Evolutionary conservation across 2,329 filamentous ascomycete genomes (phyloP), one percentile per base, ranked within the genome.

Genomic region (Colletotrichum brevisporum): DNA sequence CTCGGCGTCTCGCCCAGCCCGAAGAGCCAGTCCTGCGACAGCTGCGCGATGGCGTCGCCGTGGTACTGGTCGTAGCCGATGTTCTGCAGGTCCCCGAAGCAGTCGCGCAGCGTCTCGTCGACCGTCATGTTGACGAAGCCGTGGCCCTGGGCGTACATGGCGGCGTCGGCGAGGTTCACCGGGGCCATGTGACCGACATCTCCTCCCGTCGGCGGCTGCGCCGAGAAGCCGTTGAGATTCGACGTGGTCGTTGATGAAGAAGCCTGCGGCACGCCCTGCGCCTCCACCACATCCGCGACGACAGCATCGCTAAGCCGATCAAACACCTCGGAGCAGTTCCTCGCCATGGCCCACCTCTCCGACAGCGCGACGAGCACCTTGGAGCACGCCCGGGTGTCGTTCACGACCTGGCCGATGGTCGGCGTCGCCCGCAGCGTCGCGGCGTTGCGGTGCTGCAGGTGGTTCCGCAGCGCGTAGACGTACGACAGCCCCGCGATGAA

Each of bases 401-500:
- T 83, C 27, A 84, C 80, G 8, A 84, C 79, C 66, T 83, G 80
- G 6, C 77, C 77, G n/a, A 83, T 81, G 0, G 75, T 77, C 0
- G 82, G 82, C 4, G 80, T 78, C 0, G 72, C 63, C 4, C 74
- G 65, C 6, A 83, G 71, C 10, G 72, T 69, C 3, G 73, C 71
- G 5, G 53, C 71, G 3, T 3, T 24, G 21, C 21, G 21, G 21
- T 24, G 21, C 21, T 79, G 80, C 39, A 84, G 78, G 60, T 83
- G 82, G 1, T 79, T 76, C 0, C 81, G 76, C 0, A 83, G 67
- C 0, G 81, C 81, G 47, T 84, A 84, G 3, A 84, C 78, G 56
- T 83, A 84, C 0, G 81, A 81, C 0, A 83, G 68, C 0, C 83
- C 83, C 0, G 83, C 83, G 65, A 85, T 80, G 71, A 86, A 86